Conservation (phyloP, 2,329 filamentous ascomycete genomes). For the Diaporthe nobilis region DNA sequence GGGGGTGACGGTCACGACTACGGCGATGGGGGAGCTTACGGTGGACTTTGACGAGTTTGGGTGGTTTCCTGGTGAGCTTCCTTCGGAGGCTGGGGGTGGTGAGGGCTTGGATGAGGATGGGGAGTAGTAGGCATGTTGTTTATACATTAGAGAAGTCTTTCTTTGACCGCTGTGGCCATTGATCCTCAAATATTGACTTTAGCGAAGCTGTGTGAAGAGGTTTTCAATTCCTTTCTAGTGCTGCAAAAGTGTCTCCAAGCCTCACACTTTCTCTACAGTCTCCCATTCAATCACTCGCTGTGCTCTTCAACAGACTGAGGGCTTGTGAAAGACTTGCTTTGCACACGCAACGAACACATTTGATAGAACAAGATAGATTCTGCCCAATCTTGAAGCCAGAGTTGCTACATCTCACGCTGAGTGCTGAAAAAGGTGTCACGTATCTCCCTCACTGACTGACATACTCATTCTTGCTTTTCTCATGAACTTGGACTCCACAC, state of each 20-base stretch:
- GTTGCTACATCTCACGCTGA: too few relatives aligned
- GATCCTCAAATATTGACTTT: too few relatives aligned
- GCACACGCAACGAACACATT: neutral
- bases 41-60: slow-evolving; percentile 67
- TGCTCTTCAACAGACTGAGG: too few relatives aligned
- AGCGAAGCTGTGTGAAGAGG: neutral
- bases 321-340: neutral
- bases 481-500: neutral
- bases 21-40: slow-evolving; percentile 64
- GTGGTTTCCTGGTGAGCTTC: slow-evolving; percentile 68
- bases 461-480: neutral
- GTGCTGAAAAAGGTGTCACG: too few relatives aligned
- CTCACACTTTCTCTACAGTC: neutral
- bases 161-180: too few relatives aligned
- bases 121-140: slow-evolving; percentile 34
- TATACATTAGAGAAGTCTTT: neutral
- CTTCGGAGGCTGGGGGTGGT: slow-evolving; percentile 56
- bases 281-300: neutral
- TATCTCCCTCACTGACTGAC: too few relatives aligned
- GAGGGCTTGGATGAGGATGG: slow-evolving; percentile 46
- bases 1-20: slow-evolving; percentile 64
- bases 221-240: neutral
- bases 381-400: neutral
- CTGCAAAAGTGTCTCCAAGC: neutral
- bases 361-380: neutral